Evolutionary conservation across 2,329 filamentous ascomycete genomes (phyloP).

Genomic region (Escovopsis weberi): DNA sequence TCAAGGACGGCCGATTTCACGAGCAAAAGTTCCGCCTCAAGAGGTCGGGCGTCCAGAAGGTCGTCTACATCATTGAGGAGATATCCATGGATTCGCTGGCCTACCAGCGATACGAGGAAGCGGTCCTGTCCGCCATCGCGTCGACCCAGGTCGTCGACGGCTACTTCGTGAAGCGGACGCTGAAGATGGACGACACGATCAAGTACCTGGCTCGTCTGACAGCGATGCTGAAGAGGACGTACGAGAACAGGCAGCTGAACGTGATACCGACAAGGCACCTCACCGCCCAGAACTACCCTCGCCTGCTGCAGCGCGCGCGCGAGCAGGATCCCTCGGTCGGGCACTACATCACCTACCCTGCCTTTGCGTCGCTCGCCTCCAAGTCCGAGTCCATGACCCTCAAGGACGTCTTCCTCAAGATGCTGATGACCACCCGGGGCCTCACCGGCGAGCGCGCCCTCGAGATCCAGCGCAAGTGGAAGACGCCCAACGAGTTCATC

Average conservation of each 20-base stretch:
- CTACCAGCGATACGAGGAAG: slow-evolving; percentile 45
- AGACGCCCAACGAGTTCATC: slow-evolving; percentile 57
- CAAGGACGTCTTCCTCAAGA: slow-evolving; percentile 64
- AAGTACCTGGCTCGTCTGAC: slow-evolving; percentile 63
- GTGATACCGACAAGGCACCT: slow-evolving; percentile 54
- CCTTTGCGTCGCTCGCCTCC: slow-evolving; percentile 56
- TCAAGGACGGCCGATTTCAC: slow-evolving; percentile 70
- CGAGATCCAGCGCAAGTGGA: slow-evolving; percentile 68
- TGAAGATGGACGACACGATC: slow-evolving; percentile 64
- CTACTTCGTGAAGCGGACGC: slow-evolving; percentile 64
- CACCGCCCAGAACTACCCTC: slow-evolving; percentile 50
- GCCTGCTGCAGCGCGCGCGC: slow-evolving; percentile 44
- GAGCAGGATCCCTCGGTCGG: slow-evolving; percentile 32
- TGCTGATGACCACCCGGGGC: slow-evolving; percentile 69
- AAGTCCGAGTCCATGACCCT: slow-evolving; percentile 64
- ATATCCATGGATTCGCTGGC: slow-evolving; percentile 43
- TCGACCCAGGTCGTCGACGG: slow-evolving; percentile 66
- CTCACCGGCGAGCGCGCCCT: slow-evolving; percentile 65
- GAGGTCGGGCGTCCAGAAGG: slow-evolving; percentile 58
- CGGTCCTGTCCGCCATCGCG: slow-evolving; percentile 58
- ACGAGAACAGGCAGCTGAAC: slow-evolving; percentile 41
- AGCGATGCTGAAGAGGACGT: slow-evolving; percentile 47
- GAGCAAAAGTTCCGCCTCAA: slow-evolving; percentile 73
- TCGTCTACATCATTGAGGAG: slow-evolving; percentile 68
- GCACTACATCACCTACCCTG: slow-evolving; percentile 53